A percentile compares a stretch with the other conserved stretches of the same genome.
phyloP scores from a whole-genome alignment of 148 eudicot genomes.

The Chenopodium album region DNA sequence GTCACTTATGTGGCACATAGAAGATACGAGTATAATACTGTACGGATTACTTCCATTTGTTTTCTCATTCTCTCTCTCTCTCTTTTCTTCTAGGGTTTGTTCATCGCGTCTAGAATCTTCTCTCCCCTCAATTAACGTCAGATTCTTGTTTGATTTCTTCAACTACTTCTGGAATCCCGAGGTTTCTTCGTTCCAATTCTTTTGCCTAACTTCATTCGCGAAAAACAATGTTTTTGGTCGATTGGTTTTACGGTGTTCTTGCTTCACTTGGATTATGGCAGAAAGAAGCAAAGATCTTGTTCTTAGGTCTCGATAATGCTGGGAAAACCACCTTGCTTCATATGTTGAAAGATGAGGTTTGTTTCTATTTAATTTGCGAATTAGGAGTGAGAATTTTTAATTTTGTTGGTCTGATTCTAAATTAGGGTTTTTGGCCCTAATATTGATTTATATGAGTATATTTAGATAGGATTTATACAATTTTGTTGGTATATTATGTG shows the following conservation, averaged over 20 bases:
- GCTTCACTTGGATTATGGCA: constrained; percentile 69
- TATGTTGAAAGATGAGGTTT: constrained; percentile 69
- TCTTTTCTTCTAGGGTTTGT: constrained; percentile 29
- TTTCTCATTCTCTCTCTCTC: constrained; percentile 14
- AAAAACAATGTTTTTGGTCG: constrained; percentile 55
- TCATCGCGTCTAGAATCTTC: constrained; percentile 14
- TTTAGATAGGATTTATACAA: background rate
- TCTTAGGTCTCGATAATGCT: constrained; percentile 64
- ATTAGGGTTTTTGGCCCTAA: background rate
- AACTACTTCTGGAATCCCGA: background rate
- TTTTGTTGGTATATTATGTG: background rate
- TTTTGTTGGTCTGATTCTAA: background rate
- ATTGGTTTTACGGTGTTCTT: constrained; percentile 72
- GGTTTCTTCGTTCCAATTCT: background rate
- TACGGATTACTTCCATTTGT: background rate
- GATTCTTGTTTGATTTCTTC: background rate
- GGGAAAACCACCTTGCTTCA: constrained; percentile 66
- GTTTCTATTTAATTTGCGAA: background rate
- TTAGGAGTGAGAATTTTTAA: background rate
- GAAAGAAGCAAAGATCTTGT: constrained; percentile 60
- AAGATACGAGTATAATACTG: too few relatives aligned
- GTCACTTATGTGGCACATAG: too few relatives aligned
- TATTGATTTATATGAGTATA: background rate
- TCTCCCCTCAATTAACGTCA: background rate
- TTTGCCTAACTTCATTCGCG: background rate